Percentiles rank a stretch among this genome's conserved stretches.
Conservation (phyloP, 1,284 basidiomycete genomes). For the Apiotrichum sp. region DNA sequence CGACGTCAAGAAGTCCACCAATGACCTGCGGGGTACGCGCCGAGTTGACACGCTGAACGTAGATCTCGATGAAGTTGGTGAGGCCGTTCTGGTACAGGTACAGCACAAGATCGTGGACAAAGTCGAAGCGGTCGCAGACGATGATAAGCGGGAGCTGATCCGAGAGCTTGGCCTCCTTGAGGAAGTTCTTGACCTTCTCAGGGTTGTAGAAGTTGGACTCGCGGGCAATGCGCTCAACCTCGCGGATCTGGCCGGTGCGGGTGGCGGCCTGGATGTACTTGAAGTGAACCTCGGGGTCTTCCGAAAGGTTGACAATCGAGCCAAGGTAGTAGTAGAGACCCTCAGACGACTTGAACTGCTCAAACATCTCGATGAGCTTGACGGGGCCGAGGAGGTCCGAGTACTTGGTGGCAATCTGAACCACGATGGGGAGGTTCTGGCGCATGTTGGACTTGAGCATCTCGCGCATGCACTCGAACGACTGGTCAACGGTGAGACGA, state of each 20-base stretch:
- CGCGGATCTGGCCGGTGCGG: slow-evolving; percentile 94
- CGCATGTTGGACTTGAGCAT: slow-evolving; percentile 97
- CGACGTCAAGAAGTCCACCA: slow-evolving; percentile 93
- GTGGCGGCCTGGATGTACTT: slow-evolving; percentile 99
- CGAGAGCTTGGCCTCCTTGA: slow-evolving; percentile 93
- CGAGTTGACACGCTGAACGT: slow-evolving; percentile 97
- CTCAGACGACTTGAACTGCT: slow-evolving; percentile 96
- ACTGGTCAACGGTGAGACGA: slow-evolving; percentile 96
- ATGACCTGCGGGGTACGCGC: slow-evolving; percentile 97
- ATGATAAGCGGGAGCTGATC: slow-evolving; percentile 99
- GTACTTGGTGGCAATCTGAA: slow-evolving; percentile 98
- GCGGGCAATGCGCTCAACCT: slow-evolving; percentile 97
- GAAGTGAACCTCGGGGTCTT: slow-evolving; percentile 98
- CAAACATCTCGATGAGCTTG: slow-evolving; percentile 98
- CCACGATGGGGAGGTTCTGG: slow-evolving; percentile 93
- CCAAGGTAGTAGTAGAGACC: slow-evolving; percentile 97
- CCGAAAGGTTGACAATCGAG: slow-evolving; percentile 92
- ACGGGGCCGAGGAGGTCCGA: slow-evolving; percentile 96
- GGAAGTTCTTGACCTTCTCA: slow-evolving; percentile 99
- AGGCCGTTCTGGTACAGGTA: slow-evolving; percentile 98
- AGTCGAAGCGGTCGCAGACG: slow-evolving; percentile 99
- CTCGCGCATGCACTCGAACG: slow-evolving; percentile 91
- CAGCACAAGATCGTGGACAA: slow-evolving; percentile 97
- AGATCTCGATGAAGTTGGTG: slow-evolving; percentile 97
- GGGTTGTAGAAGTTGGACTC: slow-evolving; percentile 98